phyloP scores from a whole-genome alignment of 2,329 filamentous ascomycete genomes.

The Fusarium sp. region DNA sequence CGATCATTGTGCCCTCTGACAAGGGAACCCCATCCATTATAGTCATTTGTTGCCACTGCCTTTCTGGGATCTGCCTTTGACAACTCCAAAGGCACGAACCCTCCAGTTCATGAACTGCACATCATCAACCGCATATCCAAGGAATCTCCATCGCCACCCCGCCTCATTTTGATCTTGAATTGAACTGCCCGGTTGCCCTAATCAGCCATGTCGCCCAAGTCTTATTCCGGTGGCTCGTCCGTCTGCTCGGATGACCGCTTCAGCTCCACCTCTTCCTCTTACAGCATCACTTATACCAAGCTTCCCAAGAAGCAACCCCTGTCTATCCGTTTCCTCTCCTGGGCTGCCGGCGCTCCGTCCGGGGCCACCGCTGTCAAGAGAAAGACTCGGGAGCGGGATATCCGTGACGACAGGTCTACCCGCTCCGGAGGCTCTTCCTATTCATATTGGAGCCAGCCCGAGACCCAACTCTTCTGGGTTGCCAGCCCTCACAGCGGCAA shows the following conservation, averaged over 20 bases:
- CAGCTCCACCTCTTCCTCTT: constrained; percentile 41
- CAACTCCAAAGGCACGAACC: constrained; percentile 14
- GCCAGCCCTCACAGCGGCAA: constrained; percentile 20
- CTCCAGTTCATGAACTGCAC: constrained; percentile 30
- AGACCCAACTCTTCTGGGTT: constrained; percentile 45
- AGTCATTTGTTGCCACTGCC: constrained; percentile 10
- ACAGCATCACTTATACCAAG: constrained; percentile 40
- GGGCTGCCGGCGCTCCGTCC: constrained; percentile 43
- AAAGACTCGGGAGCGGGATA: constrained; percentile 40
- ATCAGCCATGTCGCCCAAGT: constrained; percentile 24
- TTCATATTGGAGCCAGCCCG: constrained; percentile 37
- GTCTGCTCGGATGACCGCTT: constrained; percentile 38
- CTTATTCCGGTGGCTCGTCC: constrained; percentile 28
- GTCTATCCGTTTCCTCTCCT: constrained; percentile 44
- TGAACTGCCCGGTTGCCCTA: background rate
- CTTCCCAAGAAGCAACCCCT: constrained; percentile 42
- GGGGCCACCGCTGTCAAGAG: constrained; percentile 43
- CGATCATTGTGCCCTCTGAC: constrained; percentile 28
- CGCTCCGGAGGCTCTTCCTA: constrained; percentile 35
- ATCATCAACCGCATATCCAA: constrained; percentile 9
- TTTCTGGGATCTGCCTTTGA: constrained; percentile 17
- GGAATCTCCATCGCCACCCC: constrained; percentile 18
- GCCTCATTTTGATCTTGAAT: constrained; percentile 20
- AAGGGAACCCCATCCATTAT: constrained; percentile 26
- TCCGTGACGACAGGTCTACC: constrained; percentile 39